Base-by-base conservation (phyloP, 768 basidiomycete genomes). In the Lactifluus pinguis region DNA sequence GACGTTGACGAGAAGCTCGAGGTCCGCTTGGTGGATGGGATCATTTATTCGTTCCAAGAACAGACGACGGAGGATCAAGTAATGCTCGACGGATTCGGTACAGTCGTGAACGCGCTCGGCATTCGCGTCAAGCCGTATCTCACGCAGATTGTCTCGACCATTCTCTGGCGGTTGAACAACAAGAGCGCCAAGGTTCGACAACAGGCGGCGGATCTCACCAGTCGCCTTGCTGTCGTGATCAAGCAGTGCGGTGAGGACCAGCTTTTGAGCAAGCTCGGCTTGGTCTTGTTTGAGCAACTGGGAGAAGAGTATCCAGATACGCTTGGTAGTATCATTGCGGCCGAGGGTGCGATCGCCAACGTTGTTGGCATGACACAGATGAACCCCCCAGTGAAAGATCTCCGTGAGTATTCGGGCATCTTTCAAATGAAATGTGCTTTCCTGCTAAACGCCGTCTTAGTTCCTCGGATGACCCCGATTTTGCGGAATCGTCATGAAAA, bases 361-460 rank as follows among this genome's bases (percentile, higher is more conserved):
- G 97, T 98, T 53, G 97, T 99, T 64, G 97, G 97, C 75, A 99
- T 98, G 97, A 97, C 97, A 10, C 93, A 98, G 73, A 99, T 99
- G 97, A 98, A 97, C 72, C 97, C 97, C 14, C 97, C 97, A 0
- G 95, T 99, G 30, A 99, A 99, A 74, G 97, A 99, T 81, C 85
- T 99, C 60, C 72, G 95, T 97, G 73, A 83, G 95, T 86, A 11
- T 55, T 61, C 11, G 57, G 49, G 63, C 50, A 60, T 14, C 51
- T 34, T 59, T 11, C 1, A 34, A n/a, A 15, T 9, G 19, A 14
- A 9, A 39, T 19, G 9, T n/a, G 25, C 51, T 39, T 3, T 25
- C 25, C 25, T 25, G 38, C 53, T 55, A 30, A 55, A 21, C 9
- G 9, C 14, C 6, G 45, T 36, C 38, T 70, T 41, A 98, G 93